Evolutionary conservation across 23 red algal genomes (phyloP).

Genomic region (Pyropia haitanensis): DNA sequence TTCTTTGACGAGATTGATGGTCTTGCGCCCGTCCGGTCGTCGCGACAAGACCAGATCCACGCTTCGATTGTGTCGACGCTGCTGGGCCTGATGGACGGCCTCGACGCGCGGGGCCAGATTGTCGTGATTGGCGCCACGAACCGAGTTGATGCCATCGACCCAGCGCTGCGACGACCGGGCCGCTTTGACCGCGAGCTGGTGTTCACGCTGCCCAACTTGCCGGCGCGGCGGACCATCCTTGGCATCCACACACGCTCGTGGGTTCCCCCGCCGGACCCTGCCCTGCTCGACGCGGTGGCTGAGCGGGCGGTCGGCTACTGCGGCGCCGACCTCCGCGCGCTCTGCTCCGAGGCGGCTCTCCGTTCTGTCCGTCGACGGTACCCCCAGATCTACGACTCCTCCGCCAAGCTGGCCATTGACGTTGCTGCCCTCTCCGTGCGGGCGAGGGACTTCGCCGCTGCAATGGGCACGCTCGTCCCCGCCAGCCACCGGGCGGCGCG

Average conservation of each 20-base stretch:
- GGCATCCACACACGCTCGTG: slow-evolving; percentile 82
- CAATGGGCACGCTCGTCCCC: slow-evolving; percentile 63
- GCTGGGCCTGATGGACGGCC: slow-evolving; percentile 84
- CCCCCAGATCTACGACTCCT: slow-evolving; percentile 75
- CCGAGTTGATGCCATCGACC: slow-evolving; percentile 90
- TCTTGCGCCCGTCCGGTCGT: slow-evolving; percentile 74
- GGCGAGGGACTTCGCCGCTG: slow-evolving; percentile 51
- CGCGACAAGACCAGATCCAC: slow-evolving; percentile 84
- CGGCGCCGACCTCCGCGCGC: slow-evolving; percentile 72
- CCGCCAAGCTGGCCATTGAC: slow-evolving; percentile 71
- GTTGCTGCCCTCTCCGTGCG: slow-evolving; percentile 42
- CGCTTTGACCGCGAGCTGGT: slow-evolving; percentile 92
- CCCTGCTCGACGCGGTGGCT: slow-evolving; percentile 50
- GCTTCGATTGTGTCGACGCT: slow-evolving; percentile 86
- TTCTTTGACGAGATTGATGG: slow-evolving; percentile 99
- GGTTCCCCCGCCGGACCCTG: slow-evolving; percentile 21
- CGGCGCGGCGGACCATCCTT: slow-evolving; percentile 73
- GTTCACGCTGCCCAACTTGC: slow-evolving; percentile 71
- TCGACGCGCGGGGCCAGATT: slow-evolving; percentile 72
- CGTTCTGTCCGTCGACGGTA: slow-evolving; percentile 72
- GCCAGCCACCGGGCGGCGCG: slow-evolving; percentile 61
- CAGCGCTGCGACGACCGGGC: slow-evolving; percentile 81
- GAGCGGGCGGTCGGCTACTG: slow-evolving; percentile 69
- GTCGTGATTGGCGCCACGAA: slow-evolving; percentile 98
- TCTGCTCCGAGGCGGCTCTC: slow-evolving; percentile 78